A percentile compares a stretch with the other conserved stretches of the same genome.
Conservation (phyloP, 768 basidiomycete species). For the Boletus subparvulus region DNA sequence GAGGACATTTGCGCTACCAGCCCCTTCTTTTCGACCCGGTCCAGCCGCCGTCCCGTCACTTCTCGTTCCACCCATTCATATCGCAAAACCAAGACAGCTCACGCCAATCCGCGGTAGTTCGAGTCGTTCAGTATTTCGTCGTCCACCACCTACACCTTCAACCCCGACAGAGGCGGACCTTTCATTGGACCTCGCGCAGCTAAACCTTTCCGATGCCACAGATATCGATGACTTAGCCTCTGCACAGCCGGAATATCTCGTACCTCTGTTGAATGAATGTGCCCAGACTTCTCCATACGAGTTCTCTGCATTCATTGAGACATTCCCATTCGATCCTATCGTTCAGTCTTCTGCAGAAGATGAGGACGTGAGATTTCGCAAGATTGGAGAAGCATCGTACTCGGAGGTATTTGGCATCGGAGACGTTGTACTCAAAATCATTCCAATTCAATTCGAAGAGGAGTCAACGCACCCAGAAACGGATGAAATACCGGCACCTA, state of each 20-base stretch:
- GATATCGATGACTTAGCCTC: constrained; percentile 47
- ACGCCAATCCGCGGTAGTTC: constrained; percentile 61
- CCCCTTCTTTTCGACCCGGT: background rate
- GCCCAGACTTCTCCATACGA: constrained; percentile 67
- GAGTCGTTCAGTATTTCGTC: constrained; percentile 34
- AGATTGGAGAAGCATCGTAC: constrained; percentile 95
- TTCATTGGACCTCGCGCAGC: constrained; percentile 31
- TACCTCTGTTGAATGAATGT: constrained; percentile 70
- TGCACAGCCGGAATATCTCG: constrained; percentile 52
- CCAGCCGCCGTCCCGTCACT: background rate
- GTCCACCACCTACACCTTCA: constrained; percentile 54
- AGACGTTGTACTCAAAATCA: constrained; percentile 86
- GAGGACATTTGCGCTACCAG: background rate
- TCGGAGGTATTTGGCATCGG: constrained; percentile 94
- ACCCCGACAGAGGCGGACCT: constrained; percentile 52
- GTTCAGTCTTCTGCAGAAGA: constrained; percentile 39
- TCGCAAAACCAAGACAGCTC: constrained; percentile 53
- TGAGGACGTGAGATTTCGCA: constrained; percentile 53
- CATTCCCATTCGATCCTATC: constrained; percentile 73
- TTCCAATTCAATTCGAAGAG: constrained; percentile 68
- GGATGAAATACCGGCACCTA: constrained; percentile 61
- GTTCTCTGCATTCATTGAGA: constrained; percentile 80
- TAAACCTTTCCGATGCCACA: constrained; percentile 49
- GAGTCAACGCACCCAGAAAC: constrained; percentile 30
- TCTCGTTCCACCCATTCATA: constrained; percentile 14